Percentiles rank a stretch among this genome's conserved stretches.
Evolutionary conservation across 2,329 filamentous ascomycete genomes (phyloP).

Genomic region (Monosporascus sp.): DNA sequence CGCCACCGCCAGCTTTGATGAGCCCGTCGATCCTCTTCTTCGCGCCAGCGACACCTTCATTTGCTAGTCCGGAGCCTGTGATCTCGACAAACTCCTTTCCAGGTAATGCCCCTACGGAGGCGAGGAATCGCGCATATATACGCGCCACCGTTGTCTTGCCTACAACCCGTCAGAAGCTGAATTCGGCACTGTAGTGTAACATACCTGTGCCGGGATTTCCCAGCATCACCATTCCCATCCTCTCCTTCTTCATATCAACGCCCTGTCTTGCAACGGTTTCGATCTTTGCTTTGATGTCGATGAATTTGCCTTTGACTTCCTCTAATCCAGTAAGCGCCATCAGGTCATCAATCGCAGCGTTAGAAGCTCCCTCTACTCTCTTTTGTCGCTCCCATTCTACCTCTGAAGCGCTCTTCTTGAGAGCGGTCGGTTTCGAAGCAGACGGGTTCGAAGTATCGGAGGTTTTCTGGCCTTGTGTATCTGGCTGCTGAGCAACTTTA

Average conservation of each 20-base stretch:
- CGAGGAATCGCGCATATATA: slow-evolving; percentile 62
- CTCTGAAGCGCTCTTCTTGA: slow-evolving; percentile 9
- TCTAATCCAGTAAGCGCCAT: slow-evolving; percentile 59
- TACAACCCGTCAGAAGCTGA: slow-evolving; percentile 11
- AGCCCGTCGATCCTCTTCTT: slow-evolving; percentile 54
- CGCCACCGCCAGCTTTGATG: slow-evolving; percentile 57
- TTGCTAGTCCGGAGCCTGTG: slow-evolving; percentile 62
- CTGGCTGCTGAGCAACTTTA: slow-evolving; percentile 25
- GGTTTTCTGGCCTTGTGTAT: slow-evolving; percentile 6
- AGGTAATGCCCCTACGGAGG: slow-evolving; percentile 56
- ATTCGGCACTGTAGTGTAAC: neutral
- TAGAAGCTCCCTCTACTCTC: slow-evolving; percentile 38
- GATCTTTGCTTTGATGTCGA: slow-evolving; percentile 51
- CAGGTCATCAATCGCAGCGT: slow-evolving; percentile 46
- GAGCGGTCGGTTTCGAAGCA: neutral
- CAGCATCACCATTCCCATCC: slow-evolving; percentile 49
- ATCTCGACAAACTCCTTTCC: slow-evolving; percentile 60
- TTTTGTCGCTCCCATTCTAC: slow-evolving; percentile 54
- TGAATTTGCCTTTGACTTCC: slow-evolving; percentile 51
- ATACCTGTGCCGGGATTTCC: slow-evolving; percentile 61
- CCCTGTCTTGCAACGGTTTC: slow-evolving; percentile 48
- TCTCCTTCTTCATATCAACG: slow-evolving; percentile 43
- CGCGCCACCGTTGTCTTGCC: slow-evolving; percentile 74
- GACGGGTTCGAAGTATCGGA: slow-evolving; percentile 2
- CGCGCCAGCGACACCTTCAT: slow-evolving; percentile 53